Percentiles rank a stretch among this genome's conserved stretches.
Conservation (phyloP, 179 eudicot species). For the Patellifolia procumbens region DNA sequence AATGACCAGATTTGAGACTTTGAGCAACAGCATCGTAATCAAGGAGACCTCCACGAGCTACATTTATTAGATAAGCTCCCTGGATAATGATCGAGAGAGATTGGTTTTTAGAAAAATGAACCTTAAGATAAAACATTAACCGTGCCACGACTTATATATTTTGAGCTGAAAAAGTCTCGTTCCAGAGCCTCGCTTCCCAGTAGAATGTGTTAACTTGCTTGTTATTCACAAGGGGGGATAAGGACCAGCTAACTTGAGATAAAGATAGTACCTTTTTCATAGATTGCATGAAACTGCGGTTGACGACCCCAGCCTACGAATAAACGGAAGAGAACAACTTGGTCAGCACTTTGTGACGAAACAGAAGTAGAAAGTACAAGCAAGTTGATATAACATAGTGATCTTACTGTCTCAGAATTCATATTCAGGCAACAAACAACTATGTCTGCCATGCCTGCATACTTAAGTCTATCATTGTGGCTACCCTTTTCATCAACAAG, state of each 20-base stretch:
- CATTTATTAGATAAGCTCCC: conserved; percentile 79
- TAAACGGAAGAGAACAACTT: conserved; percentile 17
- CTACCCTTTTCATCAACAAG: conserved; percentile 83
- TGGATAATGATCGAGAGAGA: conserved; percentile 26
- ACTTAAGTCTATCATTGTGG: conserved; percentile 64
- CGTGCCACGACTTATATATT: background rate
- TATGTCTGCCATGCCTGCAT: conserved; percentile 86
- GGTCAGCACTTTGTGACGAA: conserved; percentile 8
- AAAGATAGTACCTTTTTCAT: conserved; percentile 72
- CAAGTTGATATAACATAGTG: conserved; percentile 1
- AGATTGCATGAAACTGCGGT: conserved; percentile 63
- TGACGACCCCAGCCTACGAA: conserved; percentile 71
- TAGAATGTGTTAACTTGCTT: background rate
- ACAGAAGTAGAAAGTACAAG: conserved; percentile 10
- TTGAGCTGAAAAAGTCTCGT: too few relatives aligned
- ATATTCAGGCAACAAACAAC: conserved; percentile 80
- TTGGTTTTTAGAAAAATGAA: background rate
- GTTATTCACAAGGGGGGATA: background rate
- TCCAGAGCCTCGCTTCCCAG: background rate
- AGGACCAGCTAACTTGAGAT: background rate
- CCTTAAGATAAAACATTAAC: background rate
- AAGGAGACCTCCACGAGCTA: conserved; percentile 90
- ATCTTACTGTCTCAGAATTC: conserved; percentile 70
- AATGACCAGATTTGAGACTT: conserved; percentile 68
- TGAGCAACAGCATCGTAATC: conserved; percentile 65